phyloP scores from a whole-genome alignment of 371 early-diverging fungal species.

The Syncephalastrum racemosum region DNA sequence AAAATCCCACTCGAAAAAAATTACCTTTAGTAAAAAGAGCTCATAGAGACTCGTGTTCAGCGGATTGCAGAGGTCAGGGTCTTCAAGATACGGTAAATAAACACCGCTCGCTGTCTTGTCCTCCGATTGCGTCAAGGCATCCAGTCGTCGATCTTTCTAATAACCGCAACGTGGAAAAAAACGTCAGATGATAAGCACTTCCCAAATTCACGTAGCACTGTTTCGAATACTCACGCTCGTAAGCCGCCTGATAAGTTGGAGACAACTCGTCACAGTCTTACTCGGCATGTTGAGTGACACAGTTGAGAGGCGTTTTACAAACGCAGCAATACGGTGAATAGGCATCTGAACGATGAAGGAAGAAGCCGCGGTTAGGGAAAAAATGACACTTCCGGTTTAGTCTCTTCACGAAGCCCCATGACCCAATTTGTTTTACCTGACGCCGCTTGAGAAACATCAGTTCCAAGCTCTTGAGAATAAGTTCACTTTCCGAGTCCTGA shows the following conservation, averaged over 20 bases:
- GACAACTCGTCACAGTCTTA: slow-evolving; percentile 38
- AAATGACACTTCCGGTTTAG: too few relatives aligned
- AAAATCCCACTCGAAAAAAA: neutral
- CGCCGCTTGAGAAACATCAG: slow-evolving; percentile 79
- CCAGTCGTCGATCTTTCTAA: slow-evolving; percentile 71
- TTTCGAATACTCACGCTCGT: slow-evolving; percentile 28
- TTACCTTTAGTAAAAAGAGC: slow-evolving; percentile 71
- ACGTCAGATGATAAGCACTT: slow-evolving; percentile 19
- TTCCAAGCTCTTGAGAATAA: slow-evolving; percentile 78
- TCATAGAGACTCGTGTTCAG: slow-evolving; percentile 89
- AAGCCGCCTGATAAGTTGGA: slow-evolving; percentile 34
- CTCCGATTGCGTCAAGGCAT: slow-evolving; percentile 80
- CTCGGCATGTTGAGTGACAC: slow-evolving; percentile 54
- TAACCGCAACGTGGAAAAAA: slow-evolving; percentile 11
- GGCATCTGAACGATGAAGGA: slow-evolving; percentile 52
- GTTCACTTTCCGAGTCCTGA: slow-evolving; percentile 69
- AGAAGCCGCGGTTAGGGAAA: too few relatives aligned
- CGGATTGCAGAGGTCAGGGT: slow-evolving; percentile 93
- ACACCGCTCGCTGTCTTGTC: slow-evolving; percentile 79
- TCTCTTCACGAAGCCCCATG: too few relatives aligned
- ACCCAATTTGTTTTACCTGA: slow-evolving; percentile 42
- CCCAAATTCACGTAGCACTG: slow-evolving; percentile 13
- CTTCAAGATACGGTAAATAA: slow-evolving; percentile 79
- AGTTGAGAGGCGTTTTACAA: slow-evolving; percentile 64
- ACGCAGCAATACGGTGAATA: slow-evolving; percentile 67